Evolutionary conservation across 2,329 filamentous ascomycete species (phyloP).

Genomic region (Lachnellula willkommii): DNA sequence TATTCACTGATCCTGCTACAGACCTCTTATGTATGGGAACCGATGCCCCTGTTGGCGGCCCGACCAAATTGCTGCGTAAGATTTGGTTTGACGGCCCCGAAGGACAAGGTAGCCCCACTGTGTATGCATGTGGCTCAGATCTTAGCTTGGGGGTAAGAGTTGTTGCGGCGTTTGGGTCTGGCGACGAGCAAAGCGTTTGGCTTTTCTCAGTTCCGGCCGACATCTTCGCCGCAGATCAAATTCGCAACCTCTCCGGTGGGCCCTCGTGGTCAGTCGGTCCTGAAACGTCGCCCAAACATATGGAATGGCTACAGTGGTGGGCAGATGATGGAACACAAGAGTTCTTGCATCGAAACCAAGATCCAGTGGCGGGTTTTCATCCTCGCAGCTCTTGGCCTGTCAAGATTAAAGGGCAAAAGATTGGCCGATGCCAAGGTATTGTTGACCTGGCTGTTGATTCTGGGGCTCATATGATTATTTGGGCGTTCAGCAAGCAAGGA

Average conservation of each 20-base stretch:
- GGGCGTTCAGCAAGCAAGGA: conserved; percentile 44
- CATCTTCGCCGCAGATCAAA: conserved; percentile 39
- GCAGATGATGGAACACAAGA: conserved; percentile 32
- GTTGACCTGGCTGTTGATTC: conserved; percentile 48
- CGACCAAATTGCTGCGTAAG: conserved; percentile 53
- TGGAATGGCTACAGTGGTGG: conserved; percentile 37
- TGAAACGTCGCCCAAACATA: conserved; percentile 10
- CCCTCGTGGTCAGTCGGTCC: conserved; percentile 6
- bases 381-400: conserved; percentile 41
- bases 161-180: conserved; percentile 49
- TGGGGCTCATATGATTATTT: conserved; percentile 42
- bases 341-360: conserved; percentile 29
- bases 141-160: conserved; percentile 53
- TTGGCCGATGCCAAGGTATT: conserved; percentile 41
- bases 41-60: conserved; percentile 51
- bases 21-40: conserved; percentile 55
- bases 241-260: conserved; percentile 7
- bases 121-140: conserved; percentile 54
- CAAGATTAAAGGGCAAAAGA: conserved; percentile 43
- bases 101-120: conserved; percentile 37
- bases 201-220: conserved; percentile 59
- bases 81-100: conserved; percentile 43
- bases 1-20: conserved; percentile 57
- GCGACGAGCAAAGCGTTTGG: conserved; percentile 41
- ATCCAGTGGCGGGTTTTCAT: conserved; percentile 17